Base-by-base conservation (phyloP, 208 protist species). In the Crithidia mellificae region DNA sequence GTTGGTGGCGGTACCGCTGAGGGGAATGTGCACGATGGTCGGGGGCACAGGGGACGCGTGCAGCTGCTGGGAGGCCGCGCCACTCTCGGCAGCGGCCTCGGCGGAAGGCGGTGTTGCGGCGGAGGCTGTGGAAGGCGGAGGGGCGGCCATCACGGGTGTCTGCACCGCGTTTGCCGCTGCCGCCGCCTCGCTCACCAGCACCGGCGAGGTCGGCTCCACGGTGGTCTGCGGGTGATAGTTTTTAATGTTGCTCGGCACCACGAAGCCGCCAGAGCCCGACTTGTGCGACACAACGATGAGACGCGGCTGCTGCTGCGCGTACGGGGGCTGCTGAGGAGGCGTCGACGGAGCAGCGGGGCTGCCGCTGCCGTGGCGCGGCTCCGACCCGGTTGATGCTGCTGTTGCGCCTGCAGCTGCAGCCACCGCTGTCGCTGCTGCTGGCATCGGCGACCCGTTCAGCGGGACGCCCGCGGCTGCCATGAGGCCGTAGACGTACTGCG, bases 11-110 rank as follows among this genome's bases (percentile, higher is more conserved):
- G 19, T 41, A 17, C 34, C 9, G 17, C 25, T 50, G 55, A 75
- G 54, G 0, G 74, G 79, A 63, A 74, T 68, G 25, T 87, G 78
- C 39, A 63, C 63, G 22, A 74, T 36, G 17, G 76, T 78, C 11
- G 66, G 61, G 27, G 58, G 76, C 20, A 52, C 50, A 17, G 68
- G 58, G 6, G 71, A 62, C 4, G 66, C 19, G 51, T 70, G 58
- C 19, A 71, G 50, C 34, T 50, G 32, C 12, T 51, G 53, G 46
- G 22, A 46, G 30, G 43, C 15, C 2, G 11, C 17, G 2, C n/a
- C 19, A 3, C 44, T 20, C 2, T 25, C 20, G 24, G 56, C n/a
- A 24, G 39, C 38, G 25, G n/a, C 41, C 9, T n/a, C n/a, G n/a
- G n/a, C n/a, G n/a, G n/a, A n/a, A n/a, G n/a, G n/a, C n/a, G n/a